Evolutionary conservation across 176 grass and related monocot species (phyloP), one percentile per base, ranked within the genome.

Genomic region (Rhynchospora breviuscula): DNA sequence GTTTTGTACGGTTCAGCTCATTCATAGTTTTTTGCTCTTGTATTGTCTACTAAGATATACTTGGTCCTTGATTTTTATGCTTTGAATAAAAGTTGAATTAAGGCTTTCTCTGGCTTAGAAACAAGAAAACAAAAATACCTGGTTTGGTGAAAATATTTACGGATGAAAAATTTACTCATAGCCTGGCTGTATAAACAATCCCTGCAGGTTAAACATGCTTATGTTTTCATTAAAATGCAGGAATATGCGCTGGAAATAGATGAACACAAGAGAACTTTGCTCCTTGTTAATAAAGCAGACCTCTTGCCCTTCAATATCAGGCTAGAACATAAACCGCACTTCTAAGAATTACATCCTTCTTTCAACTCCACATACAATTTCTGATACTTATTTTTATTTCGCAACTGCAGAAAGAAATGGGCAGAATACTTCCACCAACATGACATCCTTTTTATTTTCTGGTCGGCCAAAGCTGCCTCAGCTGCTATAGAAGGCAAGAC

Each of bases 281-380:
- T 98, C 8, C 95, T 98, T 86, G 95, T 98, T 48, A 98, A 98
- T 76, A 98, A 98, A 88, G 92, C 95, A 67, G 95, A 98, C 88
- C 86, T 98, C 26, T 87, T 98, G 57, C 95, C 95, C 0, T 29
- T 91, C 62, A 88, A 85, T 87, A 86, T 98, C 81, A 95, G 92
- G 95, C 93, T 2, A 7, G 47, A 29, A 31, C 61, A 8, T 35
- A 13, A 69, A 54, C 57, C 61, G 19, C 81, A 78, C 35, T 23
- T 40, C 23, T 46, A 44, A 44, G 3, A 46, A n/a, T 71, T 47
- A 45, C 67, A 56, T 77, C 2, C 22, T 53, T 78, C 25, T 2
- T 3, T 12, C 25, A 78, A 56, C 51, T 57, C 49, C 11, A 17
- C 22, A 17, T 57, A 78, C 14, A 33, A 78, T 78, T 22, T 52